Conservation (phyloP, 768 basidiomycete genomes). For the Auricularia auricula-judae region DNA sequence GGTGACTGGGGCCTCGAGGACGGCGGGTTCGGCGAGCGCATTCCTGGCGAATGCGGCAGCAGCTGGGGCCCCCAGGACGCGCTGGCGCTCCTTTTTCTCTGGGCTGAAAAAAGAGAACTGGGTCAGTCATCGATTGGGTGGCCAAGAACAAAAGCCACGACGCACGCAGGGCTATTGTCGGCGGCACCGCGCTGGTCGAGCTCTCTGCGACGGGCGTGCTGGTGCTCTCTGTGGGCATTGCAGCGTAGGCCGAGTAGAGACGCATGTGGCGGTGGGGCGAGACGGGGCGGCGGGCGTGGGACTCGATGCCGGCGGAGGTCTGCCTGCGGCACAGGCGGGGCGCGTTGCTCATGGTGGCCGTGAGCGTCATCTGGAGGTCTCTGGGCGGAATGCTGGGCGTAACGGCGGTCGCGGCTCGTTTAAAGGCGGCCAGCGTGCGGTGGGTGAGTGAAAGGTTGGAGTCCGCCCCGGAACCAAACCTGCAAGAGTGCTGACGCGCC, state of each 20-base stretch:
- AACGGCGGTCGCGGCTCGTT: neutral
- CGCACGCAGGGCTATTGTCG: neutral
- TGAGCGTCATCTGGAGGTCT: neutral
- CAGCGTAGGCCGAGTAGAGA: neutral
- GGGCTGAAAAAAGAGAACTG: neutral
- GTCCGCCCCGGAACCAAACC: too few species aligned
- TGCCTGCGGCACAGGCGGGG: neutral
- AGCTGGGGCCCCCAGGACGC: neutral
- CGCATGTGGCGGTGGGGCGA: slow-evolving; percentile 1
- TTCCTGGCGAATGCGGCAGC: neutral
- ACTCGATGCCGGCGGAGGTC: neutral
- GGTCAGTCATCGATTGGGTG: neutral
- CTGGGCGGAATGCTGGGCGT: neutral
- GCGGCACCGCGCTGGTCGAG: neutral
- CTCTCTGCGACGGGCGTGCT: neutral
- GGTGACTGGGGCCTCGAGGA: neutral
- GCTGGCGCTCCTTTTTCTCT: neutral
- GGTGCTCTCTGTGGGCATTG: neutral
- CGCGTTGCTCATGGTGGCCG: neutral
- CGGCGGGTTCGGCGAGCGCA: neutral
- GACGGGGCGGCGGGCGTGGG: neutral
- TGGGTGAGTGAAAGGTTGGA: neutral
- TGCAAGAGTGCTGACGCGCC: too few species aligned
- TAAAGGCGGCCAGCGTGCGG: neutral
- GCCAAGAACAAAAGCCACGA: neutral